Conservation (phyloP, 169 alveolate genomes). For the Plasmodium vinckei region DNA sequence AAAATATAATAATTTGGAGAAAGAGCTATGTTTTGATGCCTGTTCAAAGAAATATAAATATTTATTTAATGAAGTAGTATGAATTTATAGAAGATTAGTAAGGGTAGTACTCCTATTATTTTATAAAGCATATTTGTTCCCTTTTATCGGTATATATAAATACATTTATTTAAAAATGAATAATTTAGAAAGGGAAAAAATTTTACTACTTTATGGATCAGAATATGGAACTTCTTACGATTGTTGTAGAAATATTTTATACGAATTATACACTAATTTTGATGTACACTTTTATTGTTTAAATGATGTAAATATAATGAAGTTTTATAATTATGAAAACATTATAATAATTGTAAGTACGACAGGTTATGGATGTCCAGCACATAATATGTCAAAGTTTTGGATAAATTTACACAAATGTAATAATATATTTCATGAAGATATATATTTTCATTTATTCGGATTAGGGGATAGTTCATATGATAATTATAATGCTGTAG, state of each 20-base stretch:
- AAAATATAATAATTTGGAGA: conserved; percentile 36
- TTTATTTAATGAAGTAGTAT: conserved; percentile 3
- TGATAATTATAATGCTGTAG: conserved; percentile 64
- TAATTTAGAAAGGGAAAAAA: not conserved
- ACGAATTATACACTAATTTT: conserved; percentile 43
- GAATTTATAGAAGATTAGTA: not conserved
- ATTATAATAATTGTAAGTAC: conserved; percentile 68
- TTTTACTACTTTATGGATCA: conserved; percentile 42
- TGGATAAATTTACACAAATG: conserved; percentile 32
- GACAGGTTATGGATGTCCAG: conserved; percentile 61
- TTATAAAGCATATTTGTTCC: not conserved
- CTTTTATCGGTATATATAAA: not conserved
- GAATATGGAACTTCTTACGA: conserved; percentile 71
- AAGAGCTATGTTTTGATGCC: conserved; percentile 32
- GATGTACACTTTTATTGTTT: conserved; percentile 33
- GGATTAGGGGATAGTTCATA: conserved; percentile 74
- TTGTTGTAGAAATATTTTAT: conserved; percentile 49
- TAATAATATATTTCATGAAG: conserved; percentile 22
- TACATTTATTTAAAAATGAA: not conserved
- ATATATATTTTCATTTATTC: conserved; percentile 55
- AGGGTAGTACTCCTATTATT: too few species aligned
- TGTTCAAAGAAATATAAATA: conserved; percentile 33
- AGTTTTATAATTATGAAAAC: conserved; percentile 43
- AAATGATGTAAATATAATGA: conserved; percentile 31
- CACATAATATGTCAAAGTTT: conserved; percentile 44